Base-by-base conservation (phyloP, 805 yeast species). In the Sungouiella thailandica region DNA sequence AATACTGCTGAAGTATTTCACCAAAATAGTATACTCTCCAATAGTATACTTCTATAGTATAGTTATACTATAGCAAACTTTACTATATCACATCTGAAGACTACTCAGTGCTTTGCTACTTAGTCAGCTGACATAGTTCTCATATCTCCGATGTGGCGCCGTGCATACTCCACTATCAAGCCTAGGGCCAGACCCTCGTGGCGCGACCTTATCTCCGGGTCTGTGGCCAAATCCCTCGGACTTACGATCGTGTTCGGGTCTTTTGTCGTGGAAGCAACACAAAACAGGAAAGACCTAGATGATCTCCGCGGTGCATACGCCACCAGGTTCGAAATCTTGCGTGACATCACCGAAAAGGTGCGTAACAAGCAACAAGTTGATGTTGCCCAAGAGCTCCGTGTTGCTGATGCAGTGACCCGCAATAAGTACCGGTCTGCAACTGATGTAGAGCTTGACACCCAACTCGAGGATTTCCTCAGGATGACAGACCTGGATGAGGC, bases 261-360 rank as follows among this genome's bases (percentile, higher is more conserved):
- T 2, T 66, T 67, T 4, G 74, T 69, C 4, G 60, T 74, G 23
- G 76, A 74, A 37, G 58, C 68, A 26, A 68, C 70, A 60, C 57
- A 67, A 30, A 67, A 58, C 35, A 57, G 70, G 28, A 70, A 67
- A 37, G 60, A 62, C 23, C 45, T 57, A n/a, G 78, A 72, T 22
- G 59, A 58, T 17, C 45, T 73, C 27, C 55, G 54, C 19, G 63
- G 61, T 19, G 61, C 62, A 13, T 70, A 71, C 41, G 44, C 46
- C 7, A 49, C 65, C 23, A 63, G 69, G 43, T 56, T 60, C 32
- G 35, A 29, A 3, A 52, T 65, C 12, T 43, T 67, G 19, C 45
- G 51, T 17, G 70, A 62, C 6, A 45, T 65, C 2, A 47, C 55
- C 1, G 42, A 37, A 3, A 57, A 56, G 32, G 46, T 68, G 20